Evolutionary conservation across 2,329 filamentous ascomycete genomes (phyloP).

Genomic region (Claviceps sp.): DNA sequence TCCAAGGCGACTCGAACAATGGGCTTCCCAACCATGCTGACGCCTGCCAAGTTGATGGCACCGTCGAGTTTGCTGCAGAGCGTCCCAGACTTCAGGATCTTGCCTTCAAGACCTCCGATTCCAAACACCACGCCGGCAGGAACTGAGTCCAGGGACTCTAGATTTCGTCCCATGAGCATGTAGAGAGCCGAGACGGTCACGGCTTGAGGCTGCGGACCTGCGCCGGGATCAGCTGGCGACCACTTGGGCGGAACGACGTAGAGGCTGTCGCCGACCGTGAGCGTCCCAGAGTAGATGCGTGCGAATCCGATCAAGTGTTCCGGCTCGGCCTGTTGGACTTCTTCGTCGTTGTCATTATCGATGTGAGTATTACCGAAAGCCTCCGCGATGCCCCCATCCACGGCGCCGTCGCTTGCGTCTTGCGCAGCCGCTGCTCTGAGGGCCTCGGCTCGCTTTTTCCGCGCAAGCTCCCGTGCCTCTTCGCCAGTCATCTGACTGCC

Average conservation of each 20-base stretch:
- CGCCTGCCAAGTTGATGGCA: constrained; percentile 78
- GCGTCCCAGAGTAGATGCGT: constrained; percentile 77
- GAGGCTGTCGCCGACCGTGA: constrained; percentile 79
- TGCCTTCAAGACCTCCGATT: constrained; percentile 80
- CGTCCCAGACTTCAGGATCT: constrained; percentile 91
- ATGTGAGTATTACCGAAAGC: constrained; percentile 49
- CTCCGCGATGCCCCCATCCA: constrained; percentile 42
- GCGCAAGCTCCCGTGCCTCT: constrained; percentile 76
- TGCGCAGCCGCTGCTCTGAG: constrained; percentile 54
- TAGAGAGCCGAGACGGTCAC: constrained; percentile 81
- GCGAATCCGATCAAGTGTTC: constrained; percentile 94
- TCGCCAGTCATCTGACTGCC: constrained; percentile 66
- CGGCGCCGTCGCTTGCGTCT: constrained; percentile 32
- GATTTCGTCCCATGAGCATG: constrained; percentile 83
- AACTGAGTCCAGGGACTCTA: constrained; percentile 72
- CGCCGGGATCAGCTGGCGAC: constrained; percentile 63
- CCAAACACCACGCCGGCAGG: constrained; percentile 93
- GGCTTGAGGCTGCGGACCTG: constrained; percentile 61
- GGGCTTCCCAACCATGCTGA: constrained; percentile 66
- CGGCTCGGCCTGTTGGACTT: constrained; percentile 51
- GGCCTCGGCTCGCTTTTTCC: constrained; percentile 80
- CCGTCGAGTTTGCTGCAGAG: constrained; percentile 79
- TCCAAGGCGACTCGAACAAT: constrained; percentile 96
- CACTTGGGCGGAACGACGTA: constrained; percentile 93
- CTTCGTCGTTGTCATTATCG: constrained; percentile 32